Conservation (phyloP, 1,139 yeast genomes). For the Suhomyces wounanorum region DNA sequence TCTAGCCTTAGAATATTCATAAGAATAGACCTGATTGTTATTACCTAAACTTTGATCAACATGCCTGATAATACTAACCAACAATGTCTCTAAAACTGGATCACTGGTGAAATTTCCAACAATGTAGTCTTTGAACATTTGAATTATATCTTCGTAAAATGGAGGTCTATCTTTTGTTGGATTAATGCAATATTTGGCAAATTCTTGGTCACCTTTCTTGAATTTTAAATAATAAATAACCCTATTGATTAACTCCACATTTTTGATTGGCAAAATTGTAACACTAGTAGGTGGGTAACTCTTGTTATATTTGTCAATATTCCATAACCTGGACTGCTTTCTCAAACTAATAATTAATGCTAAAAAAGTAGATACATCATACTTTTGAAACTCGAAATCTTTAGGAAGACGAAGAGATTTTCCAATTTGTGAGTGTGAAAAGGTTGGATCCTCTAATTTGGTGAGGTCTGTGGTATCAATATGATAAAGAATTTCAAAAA, state of each 20-base stretch:
- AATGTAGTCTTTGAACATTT: constrained; percentile 50
- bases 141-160: constrained; percentile 38
- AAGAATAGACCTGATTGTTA: constrained; percentile 20
- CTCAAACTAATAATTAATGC: constrained; percentile 49
- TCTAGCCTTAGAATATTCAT: constrained; percentile 48
- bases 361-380: constrained; percentile 36
- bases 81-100: constrained; percentile 35
- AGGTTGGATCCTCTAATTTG: constrained; percentile 22
- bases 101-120: constrained; percentile 50
- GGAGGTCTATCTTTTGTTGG: constrained; percentile 19
- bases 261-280: constrained; percentile 47
- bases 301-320: constrained; percentile 31
- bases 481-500: constrained; percentile 48
- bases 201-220: constrained; percentile 24
- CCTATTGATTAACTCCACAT: constrained; percentile 30
- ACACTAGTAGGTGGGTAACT: constrained; percentile 47
- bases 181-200: constrained; percentile 21
- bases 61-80: constrained; percentile 39
- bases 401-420: constrained; percentile 14
- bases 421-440: constrained; percentile 21
- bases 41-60: constrained; percentile 29
- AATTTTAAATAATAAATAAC: constrained; percentile 34
- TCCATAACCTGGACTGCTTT: constrained; percentile 52
- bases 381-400: constrained; percentile 16
- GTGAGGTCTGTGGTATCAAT: constrained; percentile 28